Conservation (phyloP, 371 early-diverging fungal species). For the Basidiobolus meristosporus region DNA sequence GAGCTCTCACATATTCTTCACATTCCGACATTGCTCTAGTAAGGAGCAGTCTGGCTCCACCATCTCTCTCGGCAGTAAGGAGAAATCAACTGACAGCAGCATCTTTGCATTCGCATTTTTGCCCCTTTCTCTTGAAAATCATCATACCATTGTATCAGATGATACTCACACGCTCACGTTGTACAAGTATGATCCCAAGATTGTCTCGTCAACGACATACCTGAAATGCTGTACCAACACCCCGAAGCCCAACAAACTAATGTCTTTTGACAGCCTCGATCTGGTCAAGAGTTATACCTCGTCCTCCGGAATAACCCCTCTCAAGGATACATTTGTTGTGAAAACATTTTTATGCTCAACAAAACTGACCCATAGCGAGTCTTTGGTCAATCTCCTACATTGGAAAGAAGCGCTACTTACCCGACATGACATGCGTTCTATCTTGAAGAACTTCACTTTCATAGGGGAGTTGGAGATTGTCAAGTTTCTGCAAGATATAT, state of each 20-base stretch:
- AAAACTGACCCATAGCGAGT: conserved; percentile 36
- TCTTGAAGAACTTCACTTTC: conserved; percentile 37
- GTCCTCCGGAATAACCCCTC: background rate
- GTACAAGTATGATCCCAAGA: conserved; percentile 38
- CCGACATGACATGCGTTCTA: conserved; percentile 15
- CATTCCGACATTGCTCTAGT: conserved; percentile 24
- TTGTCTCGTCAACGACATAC: conserved; percentile 3
- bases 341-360: conserved; percentile 40
- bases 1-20: conserved; percentile 33
- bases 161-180: conserved; percentile 30
- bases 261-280: too few relatives aligned
- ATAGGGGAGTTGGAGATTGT: conserved; percentile 49
- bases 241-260: too few relatives aligned
- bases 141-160: conserved; percentile 33
- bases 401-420: conserved; percentile 21
- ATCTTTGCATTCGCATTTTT: conserved; percentile 27
- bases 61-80: too few relatives aligned
- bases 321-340: conserved; percentile 27
- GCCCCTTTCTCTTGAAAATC: conserved; percentile 28
- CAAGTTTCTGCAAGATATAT: conserved; percentile 38
- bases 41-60: conserved; percentile 3
- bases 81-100: conserved; percentile 11
- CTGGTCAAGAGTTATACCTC: too few relatives aligned
- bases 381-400: conserved; percentile 36
- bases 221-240: too few relatives aligned